Evolutionary conservation across 2,329 filamentous ascomycete species (phyloP), one percentile per base, ranked within the genome.

Genomic region (Phaeomoniella chlamydospora): DNA sequence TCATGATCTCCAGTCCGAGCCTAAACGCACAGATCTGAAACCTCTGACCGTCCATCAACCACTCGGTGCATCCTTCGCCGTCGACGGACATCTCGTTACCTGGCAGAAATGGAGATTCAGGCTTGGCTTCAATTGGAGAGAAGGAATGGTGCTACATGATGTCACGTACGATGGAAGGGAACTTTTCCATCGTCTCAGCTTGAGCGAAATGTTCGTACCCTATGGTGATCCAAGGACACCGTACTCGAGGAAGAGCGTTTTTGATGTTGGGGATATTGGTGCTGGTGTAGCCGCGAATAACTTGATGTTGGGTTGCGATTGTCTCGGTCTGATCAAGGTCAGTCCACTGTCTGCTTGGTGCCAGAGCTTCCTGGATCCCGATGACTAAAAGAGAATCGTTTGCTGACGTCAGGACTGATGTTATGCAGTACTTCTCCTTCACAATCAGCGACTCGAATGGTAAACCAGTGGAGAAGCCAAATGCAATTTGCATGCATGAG

Each of bases 51-150:
- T 59, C 9, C 42, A 53, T 11, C 56, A 59, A 33, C 56, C 56
- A 1, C 43, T 57, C 26, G 57, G 55, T 1, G 49, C 51, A 1
- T 58, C 54, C 0, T 58, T 59, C 39, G 34, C 44, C 3, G 44
- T 46, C 3, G 33, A 50, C 0, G 50, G 52, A 0, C 56, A 57
- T 31, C 36, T 44, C 1, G 13, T 58, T 1, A 40, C 19, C 1
- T 65, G 59, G 60, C 55, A 64, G 42, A 65, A 64, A 36, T 65
- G 59, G 61, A 48, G 43, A 2, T 48, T 64, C 37, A 51, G 53
- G 1, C 49, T 64, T 3, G 62, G 57, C 0, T 67, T 65, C 43
- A 66, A 65, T 37, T 62, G 61, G 18, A 54, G 61, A 3, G 61
- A 64, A 42, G 61, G 60, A 0, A 42, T 61, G 9, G 60, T 56